phyloP scores from a whole-genome alignment of 768 basidiomycete genomes.

The Termitomyces sp. region DNA sequence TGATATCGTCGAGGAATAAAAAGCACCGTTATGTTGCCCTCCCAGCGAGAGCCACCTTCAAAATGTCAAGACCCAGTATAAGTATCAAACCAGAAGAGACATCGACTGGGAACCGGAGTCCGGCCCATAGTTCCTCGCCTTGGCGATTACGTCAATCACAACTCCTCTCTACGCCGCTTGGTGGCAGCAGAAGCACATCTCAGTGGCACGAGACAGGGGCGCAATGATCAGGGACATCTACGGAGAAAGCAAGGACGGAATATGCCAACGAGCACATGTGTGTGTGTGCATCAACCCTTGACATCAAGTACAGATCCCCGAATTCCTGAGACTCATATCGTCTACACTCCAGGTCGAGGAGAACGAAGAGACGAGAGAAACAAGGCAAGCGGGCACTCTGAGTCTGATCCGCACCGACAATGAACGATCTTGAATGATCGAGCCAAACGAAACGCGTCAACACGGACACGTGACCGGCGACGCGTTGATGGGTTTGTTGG shows the following conservation, averaged over 20 bases:
- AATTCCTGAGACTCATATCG: neutral
- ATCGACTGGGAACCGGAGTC: no score
- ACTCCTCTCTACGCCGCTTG: no score
- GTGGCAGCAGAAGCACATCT: no score
- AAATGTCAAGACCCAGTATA: no score
- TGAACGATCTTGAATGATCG: neutral
- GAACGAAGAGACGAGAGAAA: neutral
- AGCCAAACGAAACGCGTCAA: constrained; percentile 4
- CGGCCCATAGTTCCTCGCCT: no score
- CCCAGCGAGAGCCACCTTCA: no score
- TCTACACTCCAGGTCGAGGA: neutral
- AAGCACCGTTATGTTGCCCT: no score
- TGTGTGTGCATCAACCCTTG: neutral
- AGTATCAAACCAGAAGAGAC: no score
- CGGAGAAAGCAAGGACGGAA: neutral
- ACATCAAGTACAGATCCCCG: neutral
- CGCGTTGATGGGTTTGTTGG: constrained; percentile 19
- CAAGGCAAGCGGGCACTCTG: neutral
- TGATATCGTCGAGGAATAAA: neutral
- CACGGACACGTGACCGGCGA: constrained; percentile 15
- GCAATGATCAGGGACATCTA: neutral
- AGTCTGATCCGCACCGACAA: neutral
- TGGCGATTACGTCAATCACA: no score
- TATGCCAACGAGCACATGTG: neutral
- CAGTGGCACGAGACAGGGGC: neutral